phyloP scores from a whole-genome alignment of 164 flowering plant genomes.

The Litsea cubeba region DNA sequence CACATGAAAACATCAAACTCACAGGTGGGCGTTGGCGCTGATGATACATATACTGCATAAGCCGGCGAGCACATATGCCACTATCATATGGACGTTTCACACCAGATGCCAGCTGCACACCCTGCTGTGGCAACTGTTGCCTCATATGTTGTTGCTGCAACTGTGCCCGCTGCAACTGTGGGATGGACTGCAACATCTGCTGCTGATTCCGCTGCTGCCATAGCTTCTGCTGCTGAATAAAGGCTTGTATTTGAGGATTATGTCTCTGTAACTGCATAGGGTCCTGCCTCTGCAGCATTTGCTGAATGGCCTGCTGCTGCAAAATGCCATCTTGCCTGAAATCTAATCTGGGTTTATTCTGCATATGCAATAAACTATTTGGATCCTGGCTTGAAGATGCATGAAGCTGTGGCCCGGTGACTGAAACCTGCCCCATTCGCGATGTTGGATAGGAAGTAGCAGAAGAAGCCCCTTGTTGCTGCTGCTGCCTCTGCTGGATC shows the following conservation, averaged over 20 bases:
- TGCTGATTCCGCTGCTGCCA: conserved; percentile 45
- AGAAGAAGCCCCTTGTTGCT: conserved; percentile 67
- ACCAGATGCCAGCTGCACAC: conserved; percentile 41
- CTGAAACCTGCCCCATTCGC: conserved; percentile 41
- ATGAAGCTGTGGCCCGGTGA: conserved; percentile 19
- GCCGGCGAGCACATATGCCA: conserved; percentile 84
- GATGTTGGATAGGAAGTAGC: conserved; percentile 63
- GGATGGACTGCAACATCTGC: conserved; percentile 70
- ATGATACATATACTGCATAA: conserved; percentile 95
- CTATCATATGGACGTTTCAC: conserved; percentile 70
- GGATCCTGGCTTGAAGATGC: conserved; percentile 50
- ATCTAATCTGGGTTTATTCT: conserved; percentile 80
- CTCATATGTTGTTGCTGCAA: conserved; percentile 50
- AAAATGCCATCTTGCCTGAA: conserved; percentile 75
- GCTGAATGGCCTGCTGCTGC: conserved; percentile 79
- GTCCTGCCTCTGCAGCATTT: conserved; percentile 75
- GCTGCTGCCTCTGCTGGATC: conserved; percentile 26
- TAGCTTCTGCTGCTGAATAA: conserved; percentile 77
- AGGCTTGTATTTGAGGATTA: conserved; percentile 75
- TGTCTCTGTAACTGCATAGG: conserved; percentile 58
- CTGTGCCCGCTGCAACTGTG: conserved; percentile 60
- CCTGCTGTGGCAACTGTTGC: no score
- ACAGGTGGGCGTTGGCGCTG: conserved; percentile 84
- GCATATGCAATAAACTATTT: conserved; percentile 50
- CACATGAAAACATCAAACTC: conserved; percentile 24